These are phyloP conservation scores for Cicer pinnatifidum DNA, from an alignment of 306 rosid genomes.

Conservation along the genomic window DNA sequence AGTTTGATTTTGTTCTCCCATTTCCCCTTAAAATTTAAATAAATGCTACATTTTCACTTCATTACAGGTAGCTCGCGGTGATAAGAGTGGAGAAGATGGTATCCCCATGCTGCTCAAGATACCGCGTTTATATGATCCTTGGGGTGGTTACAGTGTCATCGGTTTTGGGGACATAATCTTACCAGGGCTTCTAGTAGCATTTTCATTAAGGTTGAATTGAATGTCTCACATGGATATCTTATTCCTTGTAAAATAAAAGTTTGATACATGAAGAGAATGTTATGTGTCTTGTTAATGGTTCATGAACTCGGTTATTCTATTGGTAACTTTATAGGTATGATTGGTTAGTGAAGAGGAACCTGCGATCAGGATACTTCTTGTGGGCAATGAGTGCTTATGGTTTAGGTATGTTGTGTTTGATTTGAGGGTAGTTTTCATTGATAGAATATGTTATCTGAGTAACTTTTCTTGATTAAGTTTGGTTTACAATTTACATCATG, in stretches of 20 bases:
- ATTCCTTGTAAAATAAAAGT: neutral
- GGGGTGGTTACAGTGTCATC: constrained; percentile 98
- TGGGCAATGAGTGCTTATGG: constrained; percentile 99
- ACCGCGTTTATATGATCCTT: constrained; percentile 96
- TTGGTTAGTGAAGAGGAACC: constrained; percentile 82
- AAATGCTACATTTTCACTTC: constrained; percentile 28
- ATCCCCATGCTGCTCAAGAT: constrained; percentile 96
- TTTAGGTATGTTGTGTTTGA: constrained; percentile 67
- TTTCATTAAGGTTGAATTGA: constrained; percentile 75
- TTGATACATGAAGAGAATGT: constrained; percentile 18
- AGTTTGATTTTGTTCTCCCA: constrained; percentile 16
- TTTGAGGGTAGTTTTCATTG: neutral
- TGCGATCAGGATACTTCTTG: constrained; percentile 77
- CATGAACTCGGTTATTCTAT: constrained; percentile 43
- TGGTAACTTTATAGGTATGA: constrained; percentile 69
- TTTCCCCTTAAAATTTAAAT: constrained; percentile 4
- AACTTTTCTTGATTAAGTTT: constrained; percentile 26
- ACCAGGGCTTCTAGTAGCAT: constrained; percentile 92
- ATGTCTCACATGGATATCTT: constrained; percentile 23
- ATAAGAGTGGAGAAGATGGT: constrained; percentile 91
- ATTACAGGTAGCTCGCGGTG: constrained; percentile 93
- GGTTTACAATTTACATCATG: constrained; percentile 13
- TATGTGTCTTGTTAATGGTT: constrained; percentile 14
- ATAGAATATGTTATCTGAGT: neutral
- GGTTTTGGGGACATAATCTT: constrained; percentile 98